Evolutionary conservation across 2,329 filamentous ascomycete genomes (phyloP), one percentile per base, ranked within the genome.

Genomic region (Cordyceps pruinosa): DNA sequence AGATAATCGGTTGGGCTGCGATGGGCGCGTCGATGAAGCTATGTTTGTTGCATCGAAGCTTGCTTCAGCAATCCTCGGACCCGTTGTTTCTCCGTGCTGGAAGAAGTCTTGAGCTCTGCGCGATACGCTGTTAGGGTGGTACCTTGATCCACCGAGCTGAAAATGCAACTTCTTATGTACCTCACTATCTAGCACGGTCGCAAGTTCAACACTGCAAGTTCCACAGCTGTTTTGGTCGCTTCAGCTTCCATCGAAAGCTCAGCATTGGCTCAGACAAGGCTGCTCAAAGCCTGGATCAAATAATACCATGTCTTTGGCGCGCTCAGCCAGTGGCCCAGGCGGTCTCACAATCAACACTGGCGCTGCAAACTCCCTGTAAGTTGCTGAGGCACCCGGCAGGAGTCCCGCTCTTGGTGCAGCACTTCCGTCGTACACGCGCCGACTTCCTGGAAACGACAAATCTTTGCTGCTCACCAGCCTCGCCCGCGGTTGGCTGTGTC

Each of bases 301-400:
- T 44, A 19, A 59, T 61, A 65, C 61, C 56, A 80, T 80, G 77
- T 76, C 77, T 67, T 70, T 80, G 66, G 76, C 75, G 58, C 77
- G 81, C 68, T 84, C 82, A 64, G 78, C 79, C 58, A 84, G 81
- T 69, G 81, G 79, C 65, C 81, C 81, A 60, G 79, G 75, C 61
- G 81, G 80, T 66, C 75, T 86, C 62, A 83, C 79, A 66, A 85
- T 86, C 71, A 86, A 86, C 71, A 85, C 82, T 19, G 78, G 77
- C 61, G 75, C 80, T 58, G 83, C 83, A 61, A 85, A 84, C 77
- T 60, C 70, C 56, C 62, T 69, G 72, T 73, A 67, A 71, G 70
- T 47, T 39, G 44, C 45, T 45, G 13, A 26, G 42, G 41, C 30
- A 47, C n/a, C 52, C 42, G 23, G 10, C 21, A 48, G 46, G 47